Evolutionary conservation across 176 grass and related monocot genomes (phyloP).

Genomic region (Luzula sylvatica): DNA sequence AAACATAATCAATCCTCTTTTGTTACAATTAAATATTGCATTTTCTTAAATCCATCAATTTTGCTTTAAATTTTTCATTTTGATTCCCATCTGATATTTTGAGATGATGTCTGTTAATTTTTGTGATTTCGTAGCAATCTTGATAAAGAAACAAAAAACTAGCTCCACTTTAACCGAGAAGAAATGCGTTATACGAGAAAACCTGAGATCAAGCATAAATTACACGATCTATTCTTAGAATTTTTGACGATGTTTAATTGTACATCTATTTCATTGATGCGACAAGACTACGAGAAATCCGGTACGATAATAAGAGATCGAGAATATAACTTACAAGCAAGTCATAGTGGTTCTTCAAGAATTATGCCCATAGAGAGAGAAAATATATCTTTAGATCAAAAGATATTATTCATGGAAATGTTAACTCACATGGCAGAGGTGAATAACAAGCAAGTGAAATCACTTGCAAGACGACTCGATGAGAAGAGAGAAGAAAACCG

Average conservation of each 20-base stretch:
- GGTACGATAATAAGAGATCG: background rate
- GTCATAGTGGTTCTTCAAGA: constrained; percentile 11
- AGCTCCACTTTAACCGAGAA: background rate
- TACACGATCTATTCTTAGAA: background rate
- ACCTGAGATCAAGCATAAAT: background rate
- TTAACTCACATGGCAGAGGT: constrained; percentile 17
- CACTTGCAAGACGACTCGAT: constrained; percentile 21
- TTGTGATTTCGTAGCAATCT: background rate
- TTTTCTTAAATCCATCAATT: too few species aligned
- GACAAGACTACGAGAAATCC: constrained; percentile 7
- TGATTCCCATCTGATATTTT: background rate
- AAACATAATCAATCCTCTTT: background rate
- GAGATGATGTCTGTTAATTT: background rate
- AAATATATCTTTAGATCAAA: constrained; percentile 10
- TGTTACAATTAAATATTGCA: too few species aligned
- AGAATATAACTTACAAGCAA: background rate
- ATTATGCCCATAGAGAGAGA: background rate
- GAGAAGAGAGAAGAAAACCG: constrained; percentile 20
- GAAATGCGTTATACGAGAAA: constrained; percentile 10
- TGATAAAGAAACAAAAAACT: background rate
- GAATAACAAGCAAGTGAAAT: constrained; percentile 3
- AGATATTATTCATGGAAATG: constrained; percentile 11
- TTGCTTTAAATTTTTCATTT: too few species aligned
- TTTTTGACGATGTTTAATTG: constrained; percentile 11
- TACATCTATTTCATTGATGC: background rate